Conservation (phyloP, 441 rosid genomes). For the Metrosideros polymorpha region DNA sequence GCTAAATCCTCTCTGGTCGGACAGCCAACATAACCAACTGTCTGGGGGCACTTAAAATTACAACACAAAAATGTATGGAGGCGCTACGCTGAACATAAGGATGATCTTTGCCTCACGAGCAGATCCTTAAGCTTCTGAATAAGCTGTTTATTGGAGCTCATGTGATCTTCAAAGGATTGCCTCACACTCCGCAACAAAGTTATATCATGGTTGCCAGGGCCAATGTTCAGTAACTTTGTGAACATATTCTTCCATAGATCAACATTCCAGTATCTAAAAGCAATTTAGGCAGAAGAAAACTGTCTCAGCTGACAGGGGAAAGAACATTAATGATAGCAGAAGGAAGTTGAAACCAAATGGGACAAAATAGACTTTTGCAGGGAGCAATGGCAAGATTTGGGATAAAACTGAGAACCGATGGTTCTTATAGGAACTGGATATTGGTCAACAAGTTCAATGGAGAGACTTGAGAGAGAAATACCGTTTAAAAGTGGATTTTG, state of each 20-base stretch:
- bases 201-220: constrained; percentile 24
- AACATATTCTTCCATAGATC: constrained; percentile 73
- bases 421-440: background rate
- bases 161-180: constrained; percentile 46
- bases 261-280: constrained; percentile 72
- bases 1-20: background rate
- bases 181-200: constrained; percentile 46
- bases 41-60: background rate
- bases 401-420: background rate
- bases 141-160: constrained; percentile 41
- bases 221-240: constrained; percentile 51
- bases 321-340: background rate
- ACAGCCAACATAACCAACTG: background rate
- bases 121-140: constrained; percentile 59
- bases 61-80: background rate
- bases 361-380: background rate
- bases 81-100: constrained; percentile 46
- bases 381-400: background rate
- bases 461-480: constrained; percentile 5
- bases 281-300: background rate
- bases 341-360: background rate
- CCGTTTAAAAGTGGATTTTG: constrained; percentile 66
- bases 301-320: background rate
- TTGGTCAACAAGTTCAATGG: background rate
- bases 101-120: constrained; percentile 54